These are phyloP conservation scores for Thelonectria olida DNA, from an alignment of 2,329 filamentous ascomycete species.

Conservation along the genomic window DNA sequence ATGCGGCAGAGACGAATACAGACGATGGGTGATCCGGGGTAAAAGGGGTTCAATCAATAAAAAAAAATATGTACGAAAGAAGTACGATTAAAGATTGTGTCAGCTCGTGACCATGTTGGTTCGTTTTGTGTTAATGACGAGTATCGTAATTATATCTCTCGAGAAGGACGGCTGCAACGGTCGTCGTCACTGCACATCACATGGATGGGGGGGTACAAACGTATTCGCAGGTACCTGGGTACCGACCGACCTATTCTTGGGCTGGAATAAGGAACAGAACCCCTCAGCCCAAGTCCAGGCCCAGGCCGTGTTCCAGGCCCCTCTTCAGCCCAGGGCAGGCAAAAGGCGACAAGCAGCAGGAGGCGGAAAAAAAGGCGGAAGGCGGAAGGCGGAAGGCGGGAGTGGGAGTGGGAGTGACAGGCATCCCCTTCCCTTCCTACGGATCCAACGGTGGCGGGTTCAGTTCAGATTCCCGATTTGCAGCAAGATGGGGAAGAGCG, in stretches of 20 bases:
- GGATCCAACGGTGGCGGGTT: slow-evolving; percentile 6
- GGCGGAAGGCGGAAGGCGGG: slow-evolving; percentile 2
- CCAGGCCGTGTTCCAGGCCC: not conserved
- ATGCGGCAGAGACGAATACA: not conserved
- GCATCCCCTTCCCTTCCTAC: slow-evolving; percentile 1
- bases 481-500: slow-evolving; percentile 8
- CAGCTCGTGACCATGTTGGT: not conserved
- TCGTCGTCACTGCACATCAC: not conserved
- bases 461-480: slow-evolving; percentile 18
- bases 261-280: too few relatives aligned
- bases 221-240: too few relatives aligned
- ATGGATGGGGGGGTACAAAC: not conserved
- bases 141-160: not conserved
- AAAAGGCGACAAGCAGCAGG: not conserved
- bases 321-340: not conserved
- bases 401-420: not conserved
- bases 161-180: not conserved
- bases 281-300: too few relatives aligned
- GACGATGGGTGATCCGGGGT: not conserved
- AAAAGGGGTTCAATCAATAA: not conserved
- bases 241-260: too few relatives aligned
- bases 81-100: not conserved
- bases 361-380: not conserved
- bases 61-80: too few relatives aligned
- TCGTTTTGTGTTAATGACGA: not conserved